Evolutionary conservation across 768 basidiomycete genomes (phyloP).

Genomic region (Leccinum boreale): DNA sequence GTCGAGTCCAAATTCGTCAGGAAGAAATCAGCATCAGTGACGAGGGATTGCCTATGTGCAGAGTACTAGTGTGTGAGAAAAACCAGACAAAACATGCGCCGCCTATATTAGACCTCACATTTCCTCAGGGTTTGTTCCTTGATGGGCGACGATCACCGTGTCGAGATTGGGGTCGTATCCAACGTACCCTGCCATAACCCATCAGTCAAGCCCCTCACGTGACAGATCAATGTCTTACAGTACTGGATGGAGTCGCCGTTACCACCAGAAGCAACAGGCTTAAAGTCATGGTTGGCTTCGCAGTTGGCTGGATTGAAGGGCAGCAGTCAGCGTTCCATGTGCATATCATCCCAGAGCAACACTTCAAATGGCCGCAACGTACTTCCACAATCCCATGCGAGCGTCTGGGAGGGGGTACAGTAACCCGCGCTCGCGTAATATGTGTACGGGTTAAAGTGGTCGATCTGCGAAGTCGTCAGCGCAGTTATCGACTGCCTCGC

Average conservation of each 20-base stretch:
- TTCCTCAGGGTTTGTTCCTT: conserved; percentile 33
- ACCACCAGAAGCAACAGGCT: conserved; percentile 47
- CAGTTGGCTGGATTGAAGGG: conserved; percentile 31
- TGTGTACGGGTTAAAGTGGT: conserved; percentile 45
- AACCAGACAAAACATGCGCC: background rate
- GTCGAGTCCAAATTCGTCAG: conserved; percentile 32
- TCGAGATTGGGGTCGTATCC: conserved; percentile 42
- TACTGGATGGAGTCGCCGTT: conserved; percentile 42
- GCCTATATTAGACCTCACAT: conserved; percentile 20
- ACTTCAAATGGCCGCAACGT: background rate
- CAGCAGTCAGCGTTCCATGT: background rate
- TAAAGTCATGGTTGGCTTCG: conserved; percentile 44
- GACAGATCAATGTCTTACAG: conserved; percentile 30
- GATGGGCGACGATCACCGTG: conserved; percentile 37
- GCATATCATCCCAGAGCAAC: background rate
- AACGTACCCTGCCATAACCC: conserved; percentile 42
- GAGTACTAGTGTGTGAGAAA: background rate
- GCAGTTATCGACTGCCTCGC: conserved; percentile 39
- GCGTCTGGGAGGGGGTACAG: conserved; percentile 41
- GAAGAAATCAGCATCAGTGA: conserved; percentile 44
- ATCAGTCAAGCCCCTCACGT: background rate
- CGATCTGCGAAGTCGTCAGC: conserved; percentile 40
- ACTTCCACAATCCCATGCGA: conserved; percentile 52
- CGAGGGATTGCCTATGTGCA: conserved; percentile 28
- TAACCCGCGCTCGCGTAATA: conserved; percentile 50